Evolutionary conservation across 1,139 yeast species (phyloP), one percentile per base, ranked within the genome.

Genomic region (Blastobotrys ciferrii): DNA sequence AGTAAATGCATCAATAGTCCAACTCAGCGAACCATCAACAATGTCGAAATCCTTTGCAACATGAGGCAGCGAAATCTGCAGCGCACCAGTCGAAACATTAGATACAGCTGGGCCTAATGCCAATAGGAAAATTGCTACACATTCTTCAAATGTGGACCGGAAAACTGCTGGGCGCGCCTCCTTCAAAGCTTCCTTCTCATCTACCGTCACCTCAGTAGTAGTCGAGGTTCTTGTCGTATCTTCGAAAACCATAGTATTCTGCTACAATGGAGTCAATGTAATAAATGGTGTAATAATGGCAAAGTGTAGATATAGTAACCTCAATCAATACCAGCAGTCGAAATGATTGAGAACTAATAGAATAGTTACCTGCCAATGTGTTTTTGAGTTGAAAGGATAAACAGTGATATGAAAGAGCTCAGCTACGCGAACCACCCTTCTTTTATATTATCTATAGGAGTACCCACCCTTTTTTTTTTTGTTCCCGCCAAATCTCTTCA

Each of bases 91-190:
- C n/a, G 72, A 62, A 53, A 71, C 62, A 11, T 69, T 56, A 6
- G 72, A 63, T 19, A 73, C 68, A 5, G 71, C 72, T 2, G 76
- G 73, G 0, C 74, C 75, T 53, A 73, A 60, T 1, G 72, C 59
- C 30, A 69, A 60, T 6, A 65, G 50, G 1, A 66, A 31, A 2
- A 72, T 54, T 49, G 72, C 66, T 1, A 63, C 32, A 9, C 57
- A 42, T 36, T 60, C 64, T 2, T 48, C 51, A 6, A 43, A 32
- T 3, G 57, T 51, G 7, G 55, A 45, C 23, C 39, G 45, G 46
- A 60, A 57, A 3, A 49, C 49, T 3, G 43, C 48, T 3, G 63
- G 64, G 12, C 64, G 35, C 19, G 38, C 38, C 4, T 33, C 17
- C 5, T 4, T 11, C 12, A 33, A 4, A 3, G 12, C 18, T 17